Conservation (phyloP, 2,329 filamentous ascomycete species). For the Chaetoscypha palmicola region DNA sequence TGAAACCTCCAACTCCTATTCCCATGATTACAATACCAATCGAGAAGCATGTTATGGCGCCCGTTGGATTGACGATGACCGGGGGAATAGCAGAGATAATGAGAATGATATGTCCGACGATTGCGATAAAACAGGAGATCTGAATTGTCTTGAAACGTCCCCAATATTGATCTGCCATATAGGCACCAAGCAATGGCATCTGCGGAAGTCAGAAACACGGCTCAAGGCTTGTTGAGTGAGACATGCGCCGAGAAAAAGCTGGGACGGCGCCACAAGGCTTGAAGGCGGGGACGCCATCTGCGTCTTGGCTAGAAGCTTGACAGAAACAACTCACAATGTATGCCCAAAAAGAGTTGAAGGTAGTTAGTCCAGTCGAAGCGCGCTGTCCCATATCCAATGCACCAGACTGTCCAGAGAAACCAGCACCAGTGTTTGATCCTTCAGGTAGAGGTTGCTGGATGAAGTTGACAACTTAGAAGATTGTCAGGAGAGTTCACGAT, state of each 20-base stretch:
- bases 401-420: constrained; percentile 30
- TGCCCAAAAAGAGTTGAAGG: constrained; percentile 45
- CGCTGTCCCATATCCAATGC: constrained; percentile 41
- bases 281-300: no score
- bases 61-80: constrained; percentile 34
- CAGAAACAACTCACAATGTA: constrained; percentile 32
- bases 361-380: constrained; percentile 41
- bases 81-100: constrained; percentile 47
- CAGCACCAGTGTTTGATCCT: constrained; percentile 7
- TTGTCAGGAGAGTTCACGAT: background rate
- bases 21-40: constrained; percentile 41
- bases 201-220: background rate
- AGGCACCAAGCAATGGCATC: constrained; percentile 45
- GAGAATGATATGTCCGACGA: constrained; percentile 47
- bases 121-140: constrained; percentile 37
- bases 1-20: constrained; percentile 40
- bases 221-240: background rate
- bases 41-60: constrained; percentile 43
- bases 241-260: background rate
- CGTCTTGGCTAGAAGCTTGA: no score
- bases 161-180: constrained; percentile 50
- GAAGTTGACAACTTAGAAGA: constrained; percentile 5
- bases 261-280: background rate
- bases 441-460: constrained; percentile 7
- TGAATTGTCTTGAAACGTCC: constrained; percentile 58